phyloP scores from a whole-genome alignment of 805 yeast genomes.

The Candida silvicultrix region DNA sequence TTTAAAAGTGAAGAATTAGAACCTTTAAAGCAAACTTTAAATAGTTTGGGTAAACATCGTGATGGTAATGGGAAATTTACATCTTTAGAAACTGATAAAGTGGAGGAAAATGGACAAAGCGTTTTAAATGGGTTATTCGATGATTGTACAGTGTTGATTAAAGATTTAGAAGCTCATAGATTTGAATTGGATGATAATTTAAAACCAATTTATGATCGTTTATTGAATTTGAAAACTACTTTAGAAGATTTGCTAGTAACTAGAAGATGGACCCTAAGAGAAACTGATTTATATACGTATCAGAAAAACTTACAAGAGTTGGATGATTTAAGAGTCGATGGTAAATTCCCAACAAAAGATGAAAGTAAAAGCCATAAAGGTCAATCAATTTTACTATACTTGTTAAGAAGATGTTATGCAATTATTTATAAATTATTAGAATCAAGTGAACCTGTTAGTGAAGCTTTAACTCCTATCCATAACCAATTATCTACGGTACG shows the following conservation, averaged over 20 bases:
- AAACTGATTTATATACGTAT: slow-evolving; percentile 84
- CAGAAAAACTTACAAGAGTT: slow-evolving; percentile 69
- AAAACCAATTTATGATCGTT: slow-evolving; percentile 52
- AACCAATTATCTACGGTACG: slow-evolving; percentile 91
- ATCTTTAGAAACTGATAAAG: slow-evolving; percentile 27
- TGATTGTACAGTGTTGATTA: slow-evolving; percentile 71
- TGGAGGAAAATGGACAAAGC: slow-evolving; percentile 32
- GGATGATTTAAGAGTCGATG: slow-evolving; percentile 64
- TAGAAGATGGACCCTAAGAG: slow-evolving; percentile 95
- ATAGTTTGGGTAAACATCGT: slow-evolving; percentile 39
- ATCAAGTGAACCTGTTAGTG: slow-evolving; percentile 92
- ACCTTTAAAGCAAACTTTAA: slow-evolving; percentile 31
- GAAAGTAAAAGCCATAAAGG: slow-evolving; percentile 36
- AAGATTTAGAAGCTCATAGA: slow-evolving; percentile 50
- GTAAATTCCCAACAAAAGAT: slow-evolving; percentile 37
- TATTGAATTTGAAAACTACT: slow-evolving; percentile 61
- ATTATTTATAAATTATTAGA: slow-evolving; percentile 83
- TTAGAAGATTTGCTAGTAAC: slow-evolving; percentile 83
- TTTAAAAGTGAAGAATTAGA: slow-evolving; percentile 26
- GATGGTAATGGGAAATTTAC: slow-evolving; percentile 52
- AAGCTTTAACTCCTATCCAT: slow-evolving; percentile 87
- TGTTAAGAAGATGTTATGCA: slow-evolving; percentile 87
- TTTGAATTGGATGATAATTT: slow-evolving; percentile 43
- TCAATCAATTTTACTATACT: slow-evolving; percentile 59
- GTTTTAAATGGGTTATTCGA: slow-evolving; percentile 72